Evolutionary conservation across 257 asterid genomes (phyloP).

Genomic region (Solanum peruvianum): DNA sequence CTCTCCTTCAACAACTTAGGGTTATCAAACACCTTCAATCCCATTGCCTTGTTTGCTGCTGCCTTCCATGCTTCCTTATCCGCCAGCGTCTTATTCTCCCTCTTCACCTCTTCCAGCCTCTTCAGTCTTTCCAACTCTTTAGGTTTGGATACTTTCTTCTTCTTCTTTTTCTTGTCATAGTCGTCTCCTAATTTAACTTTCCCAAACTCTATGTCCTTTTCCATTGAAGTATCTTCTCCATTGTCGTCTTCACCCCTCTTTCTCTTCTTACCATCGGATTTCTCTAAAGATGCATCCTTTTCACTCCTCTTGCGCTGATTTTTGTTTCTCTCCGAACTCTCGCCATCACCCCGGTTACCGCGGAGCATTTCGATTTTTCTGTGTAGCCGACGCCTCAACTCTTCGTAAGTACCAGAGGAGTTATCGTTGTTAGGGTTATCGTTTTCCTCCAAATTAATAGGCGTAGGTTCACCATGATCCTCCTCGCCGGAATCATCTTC

Average conservation of each 20-base stretch:
- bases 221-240: constrained; percentile 5
- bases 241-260: constrained; percentile 16
- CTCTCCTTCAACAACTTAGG: constrained; percentile 63
- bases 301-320: constrained; percentile 11
- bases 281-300: neutral
- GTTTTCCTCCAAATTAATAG: constrained; percentile 18
- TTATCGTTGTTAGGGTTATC: constrained; percentile 13
- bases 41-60: constrained; percentile 69
- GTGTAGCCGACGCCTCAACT: constrained; percentile 45
- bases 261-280: constrained; percentile 15
- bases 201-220: constrained; percentile 62
- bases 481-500: neutral
- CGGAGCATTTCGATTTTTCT: constrained; percentile 49
- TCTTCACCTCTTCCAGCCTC: constrained; percentile 57
- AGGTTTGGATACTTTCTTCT: constrained; percentile 43
- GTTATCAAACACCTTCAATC: constrained; percentile 77
- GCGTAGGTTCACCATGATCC: neutral
- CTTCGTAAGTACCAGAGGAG: constrained; percentile 61
- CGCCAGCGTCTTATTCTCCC: constrained; percentile 45
- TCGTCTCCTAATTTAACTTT: constrained; percentile 63
- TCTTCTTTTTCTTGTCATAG: constrained; percentile 38
- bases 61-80: constrained; percentile 71
- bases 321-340: neutral
- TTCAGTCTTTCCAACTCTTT: constrained; percentile 54
- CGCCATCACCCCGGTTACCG: constrained; percentile 48